phyloP scores from a whole-genome alignment of 768 basidiomycete genomes.

The Mycena galopus region DNA sequence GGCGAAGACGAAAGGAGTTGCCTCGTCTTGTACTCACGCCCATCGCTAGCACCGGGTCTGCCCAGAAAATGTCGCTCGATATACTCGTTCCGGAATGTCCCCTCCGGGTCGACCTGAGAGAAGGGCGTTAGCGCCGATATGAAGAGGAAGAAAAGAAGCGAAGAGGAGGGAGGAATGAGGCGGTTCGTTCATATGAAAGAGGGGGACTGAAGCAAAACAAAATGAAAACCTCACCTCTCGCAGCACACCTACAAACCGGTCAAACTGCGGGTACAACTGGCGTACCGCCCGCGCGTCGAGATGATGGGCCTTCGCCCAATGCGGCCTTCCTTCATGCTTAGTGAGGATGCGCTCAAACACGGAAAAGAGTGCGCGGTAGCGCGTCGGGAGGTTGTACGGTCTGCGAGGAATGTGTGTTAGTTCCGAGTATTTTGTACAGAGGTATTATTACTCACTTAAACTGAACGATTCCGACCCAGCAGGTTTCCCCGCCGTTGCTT shows the following conservation, averaged over 20 bases:
- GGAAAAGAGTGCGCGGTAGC: conserved; percentile 83
- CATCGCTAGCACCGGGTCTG: conserved; percentile 51
- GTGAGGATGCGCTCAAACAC: conserved; percentile 80
- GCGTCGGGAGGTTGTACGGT: conserved; percentile 87
- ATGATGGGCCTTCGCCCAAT: conserved; percentile 93
- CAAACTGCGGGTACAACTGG: conserved; percentile 82
- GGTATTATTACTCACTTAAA: conserved; percentile 86
- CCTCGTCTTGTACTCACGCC: conserved; percentile 56
- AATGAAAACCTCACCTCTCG: conserved; percentile 4
- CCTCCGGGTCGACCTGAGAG: conserved; percentile 74
- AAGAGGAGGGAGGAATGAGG: too few relatives aligned
- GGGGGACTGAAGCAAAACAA: neutral
- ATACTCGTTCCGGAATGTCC: conserved; percentile 90
- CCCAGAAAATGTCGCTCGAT: conserved; percentile 90
- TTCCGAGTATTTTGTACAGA: too few relatives aligned
- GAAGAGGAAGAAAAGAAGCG: too few relatives aligned
- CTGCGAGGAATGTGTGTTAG: conserved; percentile 60
- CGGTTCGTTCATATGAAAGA: neutral
- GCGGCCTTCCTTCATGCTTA: conserved; percentile 84
- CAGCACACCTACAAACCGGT: conserved; percentile 66
- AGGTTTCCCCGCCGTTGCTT: conserved; percentile 80
- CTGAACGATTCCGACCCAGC: conserved; percentile 97
- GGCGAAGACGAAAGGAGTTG: conserved; percentile 29
- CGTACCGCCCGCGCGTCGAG: conserved; percentile 55
- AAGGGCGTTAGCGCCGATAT: neutral